Conservation (phyloP, 331 rosid genomes). For the Quercus phellos region DNA sequence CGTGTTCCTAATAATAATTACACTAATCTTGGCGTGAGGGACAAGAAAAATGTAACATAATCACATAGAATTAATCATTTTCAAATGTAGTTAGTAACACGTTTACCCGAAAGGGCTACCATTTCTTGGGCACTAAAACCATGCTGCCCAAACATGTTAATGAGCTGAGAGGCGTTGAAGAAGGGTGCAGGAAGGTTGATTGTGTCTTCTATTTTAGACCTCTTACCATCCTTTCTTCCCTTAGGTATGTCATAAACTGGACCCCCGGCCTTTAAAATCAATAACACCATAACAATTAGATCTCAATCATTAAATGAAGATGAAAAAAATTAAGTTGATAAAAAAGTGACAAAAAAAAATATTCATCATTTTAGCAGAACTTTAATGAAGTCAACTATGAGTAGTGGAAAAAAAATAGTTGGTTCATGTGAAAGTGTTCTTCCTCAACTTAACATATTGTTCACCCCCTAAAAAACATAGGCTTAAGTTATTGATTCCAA, state of each 20-base stretch:
- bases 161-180: conserved; percentile 68
- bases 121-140: conserved; percentile 60
- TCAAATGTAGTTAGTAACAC: background rate
- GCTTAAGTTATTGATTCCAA: too few species aligned
- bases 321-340: too few species aligned
- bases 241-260: conserved; percentile 64
- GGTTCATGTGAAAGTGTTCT: too few species aligned
- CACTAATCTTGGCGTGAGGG: background rate
- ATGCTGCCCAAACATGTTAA: conserved; percentile 48
- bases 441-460: too few species aligned
- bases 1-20: background rate
- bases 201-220: conserved; percentile 76
- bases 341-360: background rate
- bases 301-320: background rate
- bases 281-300: background rate
- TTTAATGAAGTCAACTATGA: too few species aligned
- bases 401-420: too few species aligned
- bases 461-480: too few species aligned
- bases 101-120: conserved; percentile 82
- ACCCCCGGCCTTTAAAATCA: conserved; percentile 56
- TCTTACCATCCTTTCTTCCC: conserved; percentile 81
- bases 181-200: conserved; percentile 53
- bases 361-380: too few species aligned
- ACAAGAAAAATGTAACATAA: background rate
- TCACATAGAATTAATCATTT: background rate